Evolutionary conservation across 257 asterid species (phyloP), one percentile per base, ranked within the genome.

Genomic region (Asclepias syriaca): DNA sequence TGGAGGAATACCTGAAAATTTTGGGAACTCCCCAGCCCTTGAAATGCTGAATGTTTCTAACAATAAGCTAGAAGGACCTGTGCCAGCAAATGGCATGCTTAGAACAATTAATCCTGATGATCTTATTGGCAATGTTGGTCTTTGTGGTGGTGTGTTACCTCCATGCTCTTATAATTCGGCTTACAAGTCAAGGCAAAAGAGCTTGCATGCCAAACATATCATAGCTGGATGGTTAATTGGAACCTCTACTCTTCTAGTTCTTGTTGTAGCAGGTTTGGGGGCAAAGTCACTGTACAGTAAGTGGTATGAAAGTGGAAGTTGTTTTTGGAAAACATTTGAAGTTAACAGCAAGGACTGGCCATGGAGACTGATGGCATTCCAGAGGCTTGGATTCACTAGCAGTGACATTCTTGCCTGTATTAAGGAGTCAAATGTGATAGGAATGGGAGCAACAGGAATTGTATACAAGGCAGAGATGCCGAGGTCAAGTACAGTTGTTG

Each of bases 311-410:
- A 66, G 66, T 19, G 91, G 93, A 49, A 82, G 76, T 68, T 86
- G 90, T 75, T 84, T 87, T 29, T 84, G 79, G 81, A 87, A 83
- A 49, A 82, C 81, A 51, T 81, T 83, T 34, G 89, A 83, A 74
- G 74, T 74, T 19, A 82, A 82, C 51, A 77, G 66, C 50, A 84
- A 84, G 2, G 86, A 77, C 63, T 87, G 95, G 97, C 97, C 96
- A 0, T 91, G 96, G 96, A 84, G 91, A 68, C 75, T 91, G 73
- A 87, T 86, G 92, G 96, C 91, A 7, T 91, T 91, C 82, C 97
- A 91, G 77, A 85, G 92, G 79, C 83, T 92, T 18, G 87, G 91
- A 22, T 86, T 92, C 82, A 85, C 80, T 29, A 81, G 88, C 58
- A 75, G 73, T 22, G 96, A 92, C 72, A 81, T 89, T n/a, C 80